Percentiles rank a stretch among this genome's conserved stretches.
These are phyloP conservation scores for Phytophthora capsici DNA, from an alignment of 352 stramenopile species.

Conservation along the genomic window DNA sequence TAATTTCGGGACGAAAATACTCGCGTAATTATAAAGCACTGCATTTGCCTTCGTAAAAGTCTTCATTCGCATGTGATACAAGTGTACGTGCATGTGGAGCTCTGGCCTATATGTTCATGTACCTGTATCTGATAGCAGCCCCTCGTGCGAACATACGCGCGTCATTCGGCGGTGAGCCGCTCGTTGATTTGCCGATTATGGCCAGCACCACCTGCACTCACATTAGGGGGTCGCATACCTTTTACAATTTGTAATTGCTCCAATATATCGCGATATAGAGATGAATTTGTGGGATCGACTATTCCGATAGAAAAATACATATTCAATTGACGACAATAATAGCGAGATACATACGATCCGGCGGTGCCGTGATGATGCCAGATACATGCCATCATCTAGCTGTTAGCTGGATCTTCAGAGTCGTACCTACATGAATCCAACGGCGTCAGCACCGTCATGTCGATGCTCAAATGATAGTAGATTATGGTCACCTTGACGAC, in stretches of 20 bases:
- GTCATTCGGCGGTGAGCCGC: neutral
- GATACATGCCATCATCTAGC: constrained; percentile 8
- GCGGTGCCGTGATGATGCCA: constrained; percentile 17
- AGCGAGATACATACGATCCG: neutral
- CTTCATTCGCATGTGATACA: neutral
- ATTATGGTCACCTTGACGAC: neutral
- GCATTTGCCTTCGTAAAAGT: neutral
- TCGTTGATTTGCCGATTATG: constrained; percentile 22
- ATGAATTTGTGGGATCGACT: neutral
- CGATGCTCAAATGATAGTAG: too few species aligned
- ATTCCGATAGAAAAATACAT: neutral
- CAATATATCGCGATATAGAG: constrained; percentile 3
- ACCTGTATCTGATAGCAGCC: too few species aligned
- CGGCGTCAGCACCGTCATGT: neutral
- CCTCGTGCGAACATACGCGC: neutral
- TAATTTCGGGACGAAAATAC: neutral
- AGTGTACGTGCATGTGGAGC: neutral
- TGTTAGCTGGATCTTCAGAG: constrained; percentile 17
- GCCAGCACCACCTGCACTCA: neutral
- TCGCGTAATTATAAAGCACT: too few species aligned
- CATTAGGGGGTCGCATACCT: neutral
- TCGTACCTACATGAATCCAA: neutral
- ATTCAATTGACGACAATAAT: neutral
- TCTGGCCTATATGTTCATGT: too few species aligned
- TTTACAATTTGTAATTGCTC: neutral